Evolutionary conservation across 202 grass and related monocot genomes (phyloP), one percentile per base, ranked within the genome.

Genomic region (Zoysia matrella): DNA sequence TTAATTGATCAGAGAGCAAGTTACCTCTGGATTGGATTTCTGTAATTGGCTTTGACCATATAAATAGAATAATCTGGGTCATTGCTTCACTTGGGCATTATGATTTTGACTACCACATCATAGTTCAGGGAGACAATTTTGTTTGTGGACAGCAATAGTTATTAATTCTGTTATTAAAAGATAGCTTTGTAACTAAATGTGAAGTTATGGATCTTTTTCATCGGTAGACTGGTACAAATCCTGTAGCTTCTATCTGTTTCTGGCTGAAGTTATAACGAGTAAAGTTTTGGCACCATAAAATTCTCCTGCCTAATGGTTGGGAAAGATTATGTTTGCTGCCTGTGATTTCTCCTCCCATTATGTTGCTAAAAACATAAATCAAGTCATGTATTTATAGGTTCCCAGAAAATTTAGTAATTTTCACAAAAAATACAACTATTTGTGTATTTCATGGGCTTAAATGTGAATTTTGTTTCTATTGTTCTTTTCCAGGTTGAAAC

Each of bases 401-500:
- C 14, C 51, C 80, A 22, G 52, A 77, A 65, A 61, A 70, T 58
- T 3, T 83, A 7, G 15, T 36, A 36, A 68, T 84, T 94, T 58
- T 65, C 56, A 74, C 65, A 82, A 91, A 99, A 89, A 96, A 96
- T 89, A 80, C 90, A 13, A 52, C 4, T 16, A 52, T 14, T 60
- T 71, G 50, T 69, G 51, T 82, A 40, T 61, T 82, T 83, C 9
- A 60, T 71, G 40, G 16, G 6, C 44, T 69, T 71, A 36, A 58
- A 72, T 70, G 40, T 69, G 53, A 50, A 8, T 36, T 80, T 48
- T 39, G 36, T 39, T 68, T 82, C 69, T 42, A 16, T 71, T 75
- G 11, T 71, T 69, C 18, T 62, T 47, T 73, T 89, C 71, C 85
- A 99, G 96, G 96, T 99, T 76, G 96, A 99, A 91, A 99, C 96